Evolutionary conservation across 1,139 yeast genomes (phyloP).

Genomic region (Scheffersomyces stambukii): DNA sequence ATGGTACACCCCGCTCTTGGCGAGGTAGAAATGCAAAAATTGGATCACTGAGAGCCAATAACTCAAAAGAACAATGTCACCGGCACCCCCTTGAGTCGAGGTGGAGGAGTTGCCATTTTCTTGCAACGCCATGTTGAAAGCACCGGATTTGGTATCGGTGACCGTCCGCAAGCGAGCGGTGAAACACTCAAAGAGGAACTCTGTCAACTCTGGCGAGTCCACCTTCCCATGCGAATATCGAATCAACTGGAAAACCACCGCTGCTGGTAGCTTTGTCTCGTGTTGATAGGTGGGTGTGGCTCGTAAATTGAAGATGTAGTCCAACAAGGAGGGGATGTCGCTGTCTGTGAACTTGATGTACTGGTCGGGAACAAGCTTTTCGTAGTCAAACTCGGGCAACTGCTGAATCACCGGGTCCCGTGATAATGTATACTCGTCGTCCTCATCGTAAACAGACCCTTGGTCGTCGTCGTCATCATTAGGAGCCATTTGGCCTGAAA

Average conservation of each 20-base stretch:
- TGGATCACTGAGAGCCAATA: conserved; percentile 72
- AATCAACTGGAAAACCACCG: conserved; percentile 61
- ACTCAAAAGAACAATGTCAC: conserved; percentile 66
- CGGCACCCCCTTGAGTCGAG: conserved; percentile 39
- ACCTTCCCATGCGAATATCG: conserved; percentile 59
- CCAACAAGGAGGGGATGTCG: conserved; percentile 59
- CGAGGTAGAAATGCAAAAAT: conserved; percentile 60
- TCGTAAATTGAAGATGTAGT: conserved; percentile 48
- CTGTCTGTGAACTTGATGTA: conserved; percentile 59
- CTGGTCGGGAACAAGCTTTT: conserved; percentile 41
- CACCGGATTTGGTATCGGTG: conserved; percentile 58
- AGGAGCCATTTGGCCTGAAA: conserved; percentile 18
- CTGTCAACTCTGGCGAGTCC: conserved; percentile 50
- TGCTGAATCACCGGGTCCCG: conserved; percentile 26
- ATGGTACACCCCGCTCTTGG: conserved; percentile 51
- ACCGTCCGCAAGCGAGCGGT: conserved; percentile 58
- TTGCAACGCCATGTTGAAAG: conserved; percentile 42
- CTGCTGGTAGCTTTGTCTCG: conserved; percentile 62
- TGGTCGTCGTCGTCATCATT: conserved; percentile 17
- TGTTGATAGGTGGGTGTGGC: conserved; percentile 36
- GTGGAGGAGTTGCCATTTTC: conserved; percentile 14
- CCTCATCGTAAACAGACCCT: conserved; percentile 20
- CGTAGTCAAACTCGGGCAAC: conserved; percentile 44
- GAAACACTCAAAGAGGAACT: conserved; percentile 56
- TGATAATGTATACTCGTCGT: conserved; percentile 28